phyloP scores from a whole-genome alignment of 1,139 yeast species.

The Keqinozyma sinolaborantium region DNA sequence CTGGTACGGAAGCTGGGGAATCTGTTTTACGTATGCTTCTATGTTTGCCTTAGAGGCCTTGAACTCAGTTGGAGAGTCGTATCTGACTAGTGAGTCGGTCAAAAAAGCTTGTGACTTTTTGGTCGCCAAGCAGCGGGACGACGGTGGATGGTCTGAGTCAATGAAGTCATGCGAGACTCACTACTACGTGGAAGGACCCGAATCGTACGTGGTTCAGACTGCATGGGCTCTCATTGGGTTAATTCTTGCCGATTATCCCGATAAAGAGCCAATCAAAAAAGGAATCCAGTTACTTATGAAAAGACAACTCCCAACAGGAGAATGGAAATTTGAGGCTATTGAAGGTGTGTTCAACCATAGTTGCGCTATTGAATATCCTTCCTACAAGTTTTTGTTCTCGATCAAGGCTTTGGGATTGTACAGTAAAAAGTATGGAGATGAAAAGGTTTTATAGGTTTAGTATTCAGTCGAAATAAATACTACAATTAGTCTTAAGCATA shows the following conservation, averaged over 20 bases:
- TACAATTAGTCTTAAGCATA: too few species aligned
- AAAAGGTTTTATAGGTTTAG: slow-evolving; percentile 2
- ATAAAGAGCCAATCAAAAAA: slow-evolving; percentile 52
- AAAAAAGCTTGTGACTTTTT: slow-evolving; percentile 82
- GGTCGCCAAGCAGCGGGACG: slow-evolving; percentile 67
- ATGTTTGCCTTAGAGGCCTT: slow-evolving; percentile 98
- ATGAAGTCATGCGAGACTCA: slow-evolving; percentile 84
- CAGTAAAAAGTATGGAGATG: slow-evolving; percentile 29
- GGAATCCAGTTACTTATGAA: slow-evolving; percentile 66
- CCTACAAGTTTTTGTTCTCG: slow-evolving; percentile 84
- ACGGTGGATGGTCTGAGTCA: slow-evolving; percentile 98
- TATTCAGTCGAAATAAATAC: too few species aligned
- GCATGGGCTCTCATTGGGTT: slow-evolving; percentile 91
- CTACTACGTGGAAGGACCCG: slow-evolving; percentile 57
- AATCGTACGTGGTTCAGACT: slow-evolving; percentile 82
- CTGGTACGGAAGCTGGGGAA: slow-evolving; percentile 99
- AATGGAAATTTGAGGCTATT: slow-evolving; percentile 79
- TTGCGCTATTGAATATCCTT: slow-evolving; percentile 94
- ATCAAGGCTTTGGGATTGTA: slow-evolving; percentile 91
- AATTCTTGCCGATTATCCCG: slow-evolving; percentile 77
- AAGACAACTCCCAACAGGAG: slow-evolving; percentile 74
- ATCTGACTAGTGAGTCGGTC: slow-evolving; percentile 60
- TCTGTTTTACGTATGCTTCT: slow-evolving; percentile 92
- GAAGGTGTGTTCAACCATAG: slow-evolving; percentile 96
- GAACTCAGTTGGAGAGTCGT: slow-evolving; percentile 61